Evolutionary conservation across 2,329 filamentous ascomycete genomes (phyloP).

Genomic region (Nakataea oryzae): DNA sequence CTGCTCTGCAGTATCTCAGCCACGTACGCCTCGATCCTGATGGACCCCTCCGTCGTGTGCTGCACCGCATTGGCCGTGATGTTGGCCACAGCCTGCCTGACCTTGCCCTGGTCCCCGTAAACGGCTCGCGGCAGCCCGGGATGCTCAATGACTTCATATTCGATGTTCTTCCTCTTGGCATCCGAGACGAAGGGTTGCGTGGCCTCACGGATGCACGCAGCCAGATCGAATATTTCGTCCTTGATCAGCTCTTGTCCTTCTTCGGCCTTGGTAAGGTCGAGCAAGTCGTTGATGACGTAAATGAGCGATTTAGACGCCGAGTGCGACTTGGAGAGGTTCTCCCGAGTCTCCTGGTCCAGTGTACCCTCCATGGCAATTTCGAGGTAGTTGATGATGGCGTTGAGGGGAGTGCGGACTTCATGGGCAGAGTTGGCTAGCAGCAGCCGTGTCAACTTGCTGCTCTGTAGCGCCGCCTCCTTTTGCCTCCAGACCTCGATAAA

Average conservation of each 20-base stretch:
- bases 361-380: constrained; percentile 80
- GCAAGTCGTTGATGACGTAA: constrained; percentile 85
- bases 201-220: constrained; percentile 63
- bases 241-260: constrained; percentile 71
- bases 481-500: constrained; percentile 93
- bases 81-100: constrained; percentile 78
- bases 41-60: constrained; percentile 56
- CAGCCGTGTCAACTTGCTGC: constrained; percentile 67
- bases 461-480: constrained; percentile 76
- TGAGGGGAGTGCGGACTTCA: constrained; percentile 81
- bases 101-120: constrained; percentile 65
- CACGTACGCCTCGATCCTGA: constrained; percentile 62
- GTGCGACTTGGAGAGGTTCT: constrained; percentile 75
- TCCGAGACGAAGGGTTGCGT: constrained; percentile 65
- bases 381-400: constrained; percentile 90
- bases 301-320: constrained; percentile 88
- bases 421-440: constrained; percentile 83
- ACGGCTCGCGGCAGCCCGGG: constrained; percentile 61
- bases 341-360: constrained; percentile 71
- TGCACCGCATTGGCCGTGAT: constrained; percentile 78
- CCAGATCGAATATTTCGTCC: constrained; percentile 69
- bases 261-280: constrained; percentile 82
- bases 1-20: constrained; percentile 36
- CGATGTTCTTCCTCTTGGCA: constrained; percentile 63
- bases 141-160: constrained; percentile 57